Percentiles rank a stretch among this genome's conserved stretches.
Evolutionary conservation across 2,329 filamentous ascomycete species (phyloP).

Genomic region (Stachybotrys chartarum): DNA sequence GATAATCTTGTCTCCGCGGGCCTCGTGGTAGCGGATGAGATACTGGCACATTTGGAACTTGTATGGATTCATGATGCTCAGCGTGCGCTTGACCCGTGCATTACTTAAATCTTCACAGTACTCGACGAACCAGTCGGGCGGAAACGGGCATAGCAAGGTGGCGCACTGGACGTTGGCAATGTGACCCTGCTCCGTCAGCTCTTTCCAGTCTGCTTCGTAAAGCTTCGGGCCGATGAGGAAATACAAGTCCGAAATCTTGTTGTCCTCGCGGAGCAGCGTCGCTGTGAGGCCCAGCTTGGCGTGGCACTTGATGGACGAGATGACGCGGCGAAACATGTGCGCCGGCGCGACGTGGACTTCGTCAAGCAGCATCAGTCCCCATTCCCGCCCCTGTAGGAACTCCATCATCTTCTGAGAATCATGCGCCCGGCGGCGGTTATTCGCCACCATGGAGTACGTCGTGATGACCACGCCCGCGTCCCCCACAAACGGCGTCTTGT

Average conservation of each 20-base stretch:
- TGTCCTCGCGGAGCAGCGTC: slow-evolving; percentile 82
- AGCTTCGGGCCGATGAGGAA: slow-evolving; percentile 90
- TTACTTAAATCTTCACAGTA: slow-evolving; percentile 57
- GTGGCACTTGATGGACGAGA: slow-evolving; percentile 78
- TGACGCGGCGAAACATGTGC: slow-evolving; percentile 84
- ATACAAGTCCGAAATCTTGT: slow-evolving; percentile 90
- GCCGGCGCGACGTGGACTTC: slow-evolving; percentile 93
- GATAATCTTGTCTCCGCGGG: slow-evolving; percentile 87
- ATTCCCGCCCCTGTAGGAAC: slow-evolving; percentile 74
- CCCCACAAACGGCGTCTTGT: slow-evolving; percentile 69
- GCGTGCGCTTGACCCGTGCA: slow-evolving; percentile 22
- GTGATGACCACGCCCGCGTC: slow-evolving; percentile 88
- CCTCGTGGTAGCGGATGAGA: slow-evolving; percentile 88
- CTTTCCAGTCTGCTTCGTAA: slow-evolving; percentile 96
- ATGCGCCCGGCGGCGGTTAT: slow-evolving; percentile 71
- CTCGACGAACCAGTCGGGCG: slow-evolving; percentile 85
- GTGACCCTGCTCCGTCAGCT: slow-evolving; percentile 84
- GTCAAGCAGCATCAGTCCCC: slow-evolving; percentile 88
- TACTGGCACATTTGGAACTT: slow-evolving; percentile 95
- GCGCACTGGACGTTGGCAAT: slow-evolving; percentile 91
- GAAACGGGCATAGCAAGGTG: slow-evolving; percentile 96
- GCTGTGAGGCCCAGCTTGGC: slow-evolving; percentile 86
- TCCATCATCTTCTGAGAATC: slow-evolving; percentile 92
- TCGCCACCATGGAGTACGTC: slow-evolving; percentile 90
- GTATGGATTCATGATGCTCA: slow-evolving; percentile 86